Evolutionary conservation across 2,329 filamentous ascomycete species (phyloP).

Genomic region (Incumbomyces delicatus): DNA sequence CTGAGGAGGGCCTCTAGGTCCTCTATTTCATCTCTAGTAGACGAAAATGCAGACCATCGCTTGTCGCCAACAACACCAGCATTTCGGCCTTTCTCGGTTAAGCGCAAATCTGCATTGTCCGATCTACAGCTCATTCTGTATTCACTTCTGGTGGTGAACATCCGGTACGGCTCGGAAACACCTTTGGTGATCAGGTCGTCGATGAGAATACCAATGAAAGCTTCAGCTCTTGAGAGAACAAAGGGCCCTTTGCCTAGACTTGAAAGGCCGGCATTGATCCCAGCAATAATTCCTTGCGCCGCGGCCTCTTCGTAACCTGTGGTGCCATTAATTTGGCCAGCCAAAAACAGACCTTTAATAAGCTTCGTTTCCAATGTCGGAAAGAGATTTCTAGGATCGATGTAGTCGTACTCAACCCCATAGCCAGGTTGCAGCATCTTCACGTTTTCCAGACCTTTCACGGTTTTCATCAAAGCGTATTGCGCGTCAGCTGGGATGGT

Average conservation of each 20-base stretch:
- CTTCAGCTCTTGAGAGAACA: constrained; percentile 68
- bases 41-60: constrained; percentile 63
- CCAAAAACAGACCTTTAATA: constrained; percentile 79
- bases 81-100: constrained; percentile 66
- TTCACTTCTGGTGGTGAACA: constrained; percentile 95
- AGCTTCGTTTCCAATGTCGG: constrained; percentile 90
- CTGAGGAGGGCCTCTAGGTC: constrained; percentile 55
- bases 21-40: constrained; percentile 57
- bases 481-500: constrained; percentile 86
- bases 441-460: constrained; percentile 78
- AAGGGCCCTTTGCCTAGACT: constrained; percentile 57
- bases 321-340: constrained; percentile 95
- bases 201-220: constrained; percentile 97
- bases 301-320: constrained; percentile 97
- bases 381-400: constrained; percentile 79
- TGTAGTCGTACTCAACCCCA: constrained; percentile 97
- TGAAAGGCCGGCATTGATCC: constrained; percentile 84
- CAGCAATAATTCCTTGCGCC: constrained; percentile 82
- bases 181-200: constrained; percentile 96
- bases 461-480: constrained; percentile 71
- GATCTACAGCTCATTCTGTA: constrained; percentile 86
- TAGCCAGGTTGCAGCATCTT: constrained; percentile 92
- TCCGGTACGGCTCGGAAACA: constrained; percentile 91
- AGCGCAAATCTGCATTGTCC: constrained; percentile 83
- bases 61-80: constrained; percentile 69